Evolutionary conservation across 2,329 filamentous ascomycete genomes (phyloP).

Genomic region (Amesomyces nigricolor): DNA sequence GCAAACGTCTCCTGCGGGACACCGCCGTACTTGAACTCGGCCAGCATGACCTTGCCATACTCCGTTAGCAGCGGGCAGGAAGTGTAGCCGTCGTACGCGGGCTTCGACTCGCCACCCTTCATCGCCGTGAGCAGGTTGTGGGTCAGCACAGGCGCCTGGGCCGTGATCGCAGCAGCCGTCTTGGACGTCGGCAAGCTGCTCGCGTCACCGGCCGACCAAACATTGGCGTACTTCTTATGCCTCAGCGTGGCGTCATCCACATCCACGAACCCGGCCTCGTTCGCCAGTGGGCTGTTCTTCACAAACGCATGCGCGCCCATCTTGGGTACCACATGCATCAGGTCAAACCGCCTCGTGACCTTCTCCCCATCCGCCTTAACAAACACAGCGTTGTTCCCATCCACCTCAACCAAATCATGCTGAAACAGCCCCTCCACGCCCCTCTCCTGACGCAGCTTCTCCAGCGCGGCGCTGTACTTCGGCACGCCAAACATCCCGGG

Average conservation of each 20-base stretch:
- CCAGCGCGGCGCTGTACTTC: constrained; percentile 51
- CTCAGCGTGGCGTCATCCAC: constrained; percentile 48
- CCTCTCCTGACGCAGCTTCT: constrained; percentile 47
- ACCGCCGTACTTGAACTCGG: constrained; percentile 44
- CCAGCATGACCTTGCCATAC: constrained; percentile 41
- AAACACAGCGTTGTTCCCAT: constrained; percentile 50
- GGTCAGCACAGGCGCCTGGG: constrained; percentile 40
- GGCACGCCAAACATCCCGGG: constrained; percentile 56
- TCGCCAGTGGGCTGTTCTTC: constrained; percentile 48
- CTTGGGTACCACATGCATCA: constrained; percentile 54
- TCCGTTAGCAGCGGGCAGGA: constrained; percentile 42
- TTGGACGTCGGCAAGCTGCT: constrained; percentile 53
- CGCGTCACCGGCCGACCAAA: constrained; percentile 56
- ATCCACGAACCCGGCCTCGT: constrained; percentile 53
- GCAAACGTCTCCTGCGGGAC: constrained; percentile 42
- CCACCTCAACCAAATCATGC: constrained; percentile 49
- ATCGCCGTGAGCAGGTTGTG: constrained; percentile 36
- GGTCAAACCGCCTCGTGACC: constrained; percentile 45
- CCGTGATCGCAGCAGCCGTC: constrained; percentile 41
- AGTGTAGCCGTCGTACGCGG: constrained; percentile 40
- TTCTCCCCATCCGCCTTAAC: constrained; percentile 36
- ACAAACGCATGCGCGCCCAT: constrained; percentile 53
- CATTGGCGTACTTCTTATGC: constrained; percentile 49
- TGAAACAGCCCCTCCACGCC: constrained; percentile 54
- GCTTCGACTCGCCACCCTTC: constrained; percentile 31